phyloP scores from a whole-genome alignment of 257 asterid species.

The Nicotiana sylvestris region DNA sequence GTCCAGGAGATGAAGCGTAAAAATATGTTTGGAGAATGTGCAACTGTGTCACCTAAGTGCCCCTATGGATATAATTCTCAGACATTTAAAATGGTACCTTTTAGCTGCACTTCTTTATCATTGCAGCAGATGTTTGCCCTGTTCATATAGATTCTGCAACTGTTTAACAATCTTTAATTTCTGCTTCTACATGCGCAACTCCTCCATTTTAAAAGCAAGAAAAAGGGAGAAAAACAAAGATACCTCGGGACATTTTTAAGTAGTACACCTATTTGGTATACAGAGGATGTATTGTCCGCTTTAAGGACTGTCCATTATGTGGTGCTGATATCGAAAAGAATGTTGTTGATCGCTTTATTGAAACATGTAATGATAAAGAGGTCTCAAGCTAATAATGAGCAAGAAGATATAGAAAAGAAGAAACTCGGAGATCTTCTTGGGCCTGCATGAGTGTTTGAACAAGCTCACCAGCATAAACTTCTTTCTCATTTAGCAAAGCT shows the following conservation, averaged over 20 bases:
- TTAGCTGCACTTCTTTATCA: slow-evolving; percentile 89
- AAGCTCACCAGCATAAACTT: too few species aligned
- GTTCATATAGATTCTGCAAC: slow-evolving; percentile 24
- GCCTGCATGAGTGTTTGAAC: too few species aligned
- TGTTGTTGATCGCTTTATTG: slow-evolving; percentile 93
- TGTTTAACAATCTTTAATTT: neutral
- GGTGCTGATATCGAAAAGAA: slow-evolving; percentile 96
- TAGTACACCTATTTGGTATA: slow-evolving; percentile 17
- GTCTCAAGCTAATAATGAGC: slow-evolving; percentile 55
- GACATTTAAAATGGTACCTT: slow-evolving; percentile 90
- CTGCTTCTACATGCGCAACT: neutral
- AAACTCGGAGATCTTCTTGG: too few species aligned
- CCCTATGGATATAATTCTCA: slow-evolving; percentile 65
- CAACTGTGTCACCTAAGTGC: slow-evolving; percentile 33
- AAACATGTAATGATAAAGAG: slow-evolving; percentile 95
- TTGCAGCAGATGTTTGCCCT: slow-evolving; percentile 88
- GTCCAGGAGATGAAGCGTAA: slow-evolving; percentile 24
- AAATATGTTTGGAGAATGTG: slow-evolving; percentile 15
- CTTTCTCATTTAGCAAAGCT: too few species aligned
- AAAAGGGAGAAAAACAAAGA: neutral
- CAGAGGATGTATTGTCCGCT: slow-evolving; percentile 80
- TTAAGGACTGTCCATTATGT: slow-evolving; percentile 90
- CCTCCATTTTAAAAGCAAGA: neutral
- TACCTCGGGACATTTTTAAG: neutral
- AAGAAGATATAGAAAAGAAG: slow-evolving; percentile 43